Evolutionary conservation across 2,329 filamentous ascomycete species (phyloP).

Genomic region (Harringtonia lauricola): DNA sequence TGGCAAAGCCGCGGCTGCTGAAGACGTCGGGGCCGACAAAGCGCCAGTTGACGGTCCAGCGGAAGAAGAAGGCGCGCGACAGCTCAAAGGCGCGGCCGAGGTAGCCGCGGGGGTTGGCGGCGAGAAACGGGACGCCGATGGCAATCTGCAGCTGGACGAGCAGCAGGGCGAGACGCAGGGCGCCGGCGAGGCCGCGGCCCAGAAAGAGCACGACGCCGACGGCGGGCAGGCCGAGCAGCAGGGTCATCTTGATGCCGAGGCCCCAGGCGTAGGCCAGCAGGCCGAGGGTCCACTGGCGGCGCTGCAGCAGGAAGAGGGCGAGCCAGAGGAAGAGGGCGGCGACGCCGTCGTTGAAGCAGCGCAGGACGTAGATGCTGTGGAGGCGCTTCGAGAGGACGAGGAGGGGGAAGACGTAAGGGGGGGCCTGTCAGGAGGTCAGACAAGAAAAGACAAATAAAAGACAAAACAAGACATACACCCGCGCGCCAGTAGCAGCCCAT

Average conservation of each 20-base stretch:
- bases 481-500: constrained; percentile 72
- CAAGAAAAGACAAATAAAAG: not conserved
- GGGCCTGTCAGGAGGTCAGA: constrained; percentile 39
- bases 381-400: constrained; percentile 83
- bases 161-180: constrained; percentile 57
- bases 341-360: constrained; percentile 94
- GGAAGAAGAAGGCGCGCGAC: constrained; percentile 82
- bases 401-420: constrained; percentile 78
- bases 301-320: constrained; percentile 70
- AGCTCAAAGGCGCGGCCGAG: constrained; percentile 79
- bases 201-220: constrained; percentile 68
- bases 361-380: constrained; percentile 85
- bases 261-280: constrained; percentile 65
- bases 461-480: constrained; percentile 33
- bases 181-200: constrained; percentile 53
- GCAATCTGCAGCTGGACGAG: constrained; percentile 70
- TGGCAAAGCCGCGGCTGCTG: constrained; percentile 55
- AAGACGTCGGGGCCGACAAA: constrained; percentile 82
- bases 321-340: constrained; percentile 75
- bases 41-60: constrained; percentile 99
- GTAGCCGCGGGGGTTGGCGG: constrained; percentile 58
- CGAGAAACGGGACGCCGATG: constrained; percentile 56
- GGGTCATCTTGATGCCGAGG: constrained; percentile 89
- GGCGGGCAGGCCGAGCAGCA: constrained; percentile 73
- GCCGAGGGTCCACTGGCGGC: constrained; percentile 60